Percentiles rank a stretch among this genome's conserved stretches.
Evolutionary conservation across 139 green algal genomes (phyloP).

Genomic region (Parachlorella kessleri): DNA sequence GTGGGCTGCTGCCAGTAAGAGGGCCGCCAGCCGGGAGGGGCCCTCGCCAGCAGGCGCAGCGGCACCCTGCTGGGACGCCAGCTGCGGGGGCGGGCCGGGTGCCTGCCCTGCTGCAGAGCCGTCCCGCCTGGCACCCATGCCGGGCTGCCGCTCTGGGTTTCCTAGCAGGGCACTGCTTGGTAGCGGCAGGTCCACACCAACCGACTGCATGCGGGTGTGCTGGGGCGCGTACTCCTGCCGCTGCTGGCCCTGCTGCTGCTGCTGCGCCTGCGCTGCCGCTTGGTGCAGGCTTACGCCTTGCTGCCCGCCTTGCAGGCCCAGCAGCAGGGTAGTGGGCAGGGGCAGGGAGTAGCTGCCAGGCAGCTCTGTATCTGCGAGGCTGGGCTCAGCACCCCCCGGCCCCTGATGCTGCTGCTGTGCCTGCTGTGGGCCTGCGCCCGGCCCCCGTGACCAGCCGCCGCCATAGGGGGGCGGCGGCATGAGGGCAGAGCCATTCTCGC

Average conservation of each 20-base stretch:
- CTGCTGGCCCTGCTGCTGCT: background rate
- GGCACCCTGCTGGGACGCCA: background rate
- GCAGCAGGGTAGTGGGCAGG: background rate
- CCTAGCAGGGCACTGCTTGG: background rate
- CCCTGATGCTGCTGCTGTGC: too few species aligned
- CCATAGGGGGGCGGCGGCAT: too few species aligned
- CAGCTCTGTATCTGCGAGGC: background rate
- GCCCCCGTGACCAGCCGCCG: too few species aligned
- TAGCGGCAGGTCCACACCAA: background rate
- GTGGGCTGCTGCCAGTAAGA: background rate
- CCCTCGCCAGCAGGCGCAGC: background rate
- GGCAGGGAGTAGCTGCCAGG: background rate
- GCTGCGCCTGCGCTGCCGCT: too few species aligned
- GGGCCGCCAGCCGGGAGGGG: too few species aligned
- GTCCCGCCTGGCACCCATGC: background rate
- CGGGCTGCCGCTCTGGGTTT: background rate
- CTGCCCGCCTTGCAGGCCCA: background rate
- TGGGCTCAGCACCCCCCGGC: too few species aligned
- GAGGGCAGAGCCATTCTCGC: background rate
- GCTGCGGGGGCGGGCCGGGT: too few species aligned
- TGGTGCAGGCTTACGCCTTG: too few species aligned
- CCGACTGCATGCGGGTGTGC: background rate
- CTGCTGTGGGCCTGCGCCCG: too few species aligned
- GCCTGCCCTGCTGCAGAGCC: background rate
- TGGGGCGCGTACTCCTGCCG: background rate